Conservation (phyloP, 805 yeast genomes). For the Ogataea polymorpha region DNA sequence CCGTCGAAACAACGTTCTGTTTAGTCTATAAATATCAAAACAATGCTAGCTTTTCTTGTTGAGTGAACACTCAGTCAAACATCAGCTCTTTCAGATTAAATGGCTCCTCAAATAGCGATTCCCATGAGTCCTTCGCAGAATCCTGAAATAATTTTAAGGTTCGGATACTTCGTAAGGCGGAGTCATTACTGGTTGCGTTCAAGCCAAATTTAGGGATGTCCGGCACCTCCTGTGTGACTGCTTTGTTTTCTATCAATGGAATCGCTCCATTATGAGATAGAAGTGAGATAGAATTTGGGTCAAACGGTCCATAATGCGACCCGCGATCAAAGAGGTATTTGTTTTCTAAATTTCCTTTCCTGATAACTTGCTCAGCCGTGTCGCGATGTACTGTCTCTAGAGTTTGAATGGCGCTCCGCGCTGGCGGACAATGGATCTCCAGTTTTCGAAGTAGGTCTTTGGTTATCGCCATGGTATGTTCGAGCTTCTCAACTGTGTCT, state of each 20-base stretch:
- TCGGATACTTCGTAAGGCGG: no score
- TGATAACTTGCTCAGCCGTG: no score
- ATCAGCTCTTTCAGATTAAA: constrained; percentile 14
- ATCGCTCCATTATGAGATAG: constrained; percentile 3
- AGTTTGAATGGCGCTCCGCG: constrained; percentile 12
- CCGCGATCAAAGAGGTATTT: no score
- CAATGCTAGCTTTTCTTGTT: not conserved
- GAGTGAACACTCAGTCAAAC: constrained; percentile 6
- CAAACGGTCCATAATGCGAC: constrained; percentile 3
- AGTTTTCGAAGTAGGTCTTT: constrained; percentile 7
- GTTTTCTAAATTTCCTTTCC: no score
- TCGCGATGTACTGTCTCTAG: constrained; percentile 5
- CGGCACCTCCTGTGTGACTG: not conserved
- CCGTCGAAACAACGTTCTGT: constrained; percentile 40
- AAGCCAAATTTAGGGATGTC: no score
- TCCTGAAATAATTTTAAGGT: no score
- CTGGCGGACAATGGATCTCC: constrained; percentile 21
- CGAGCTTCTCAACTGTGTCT: constrained; percentile 4
- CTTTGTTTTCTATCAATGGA: not conserved
- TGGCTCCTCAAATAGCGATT: constrained; percentile 13
- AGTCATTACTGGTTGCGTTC: no score
- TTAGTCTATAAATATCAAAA: constrained; percentile 7
- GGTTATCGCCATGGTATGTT: constrained; percentile 8
- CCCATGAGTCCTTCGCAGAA: no score
- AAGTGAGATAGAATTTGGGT: not conserved